Evolutionary conservation across 1,139 yeast genomes (phyloP), one percentile per base, ranked within the genome.

Genomic region (Citeromyces siamensis): DNA sequence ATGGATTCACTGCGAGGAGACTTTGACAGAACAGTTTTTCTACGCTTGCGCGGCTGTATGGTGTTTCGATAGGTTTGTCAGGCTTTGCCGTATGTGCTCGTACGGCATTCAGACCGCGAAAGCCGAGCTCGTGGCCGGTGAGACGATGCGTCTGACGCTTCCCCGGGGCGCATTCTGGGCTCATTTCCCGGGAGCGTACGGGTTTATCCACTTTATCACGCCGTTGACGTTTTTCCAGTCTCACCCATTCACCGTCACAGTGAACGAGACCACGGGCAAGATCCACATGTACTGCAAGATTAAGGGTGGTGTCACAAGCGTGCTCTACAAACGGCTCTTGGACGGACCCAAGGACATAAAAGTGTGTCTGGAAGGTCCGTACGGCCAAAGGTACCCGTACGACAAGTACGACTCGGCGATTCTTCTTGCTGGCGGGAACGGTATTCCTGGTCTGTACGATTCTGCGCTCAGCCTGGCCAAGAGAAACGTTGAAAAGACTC

Each of bases 391-490:
- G 43, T 50, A 73, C 41, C 70, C 84, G 48, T 51, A 75, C 35
- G 66, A 66, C 38, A 61, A 69, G 39, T 79, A 69, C 50, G 75
- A 73, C 37, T 68, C 66, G 38, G 59, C 66, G 3, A 52, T 78
- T 14, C 60, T 80, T 35, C 47, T 80, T 38, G 75, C 79, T 2
- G 82, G 86, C 42, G 90, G 90, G 36, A 77, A 78, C 41, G 94
- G 94, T 46, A 66, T 83, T 44, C 81, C 94, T 2, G 64, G 62
- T 34, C 61, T 62, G 10, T 51, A 53, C 35, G 49, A 55, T 9
- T 59, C 62, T 41, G 62, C 57, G 42, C 19, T 47, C 42, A 44
- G 48, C 37, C 39, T 51, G 36, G 43, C 47, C 27, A 23, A 36
- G 38, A 37, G 35, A 13, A 29, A 44, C 8, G 37, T 37, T 10